A percentile compares a stretch with the other conserved stretches of the same genome.
Conservation (phyloP, 768 basidiomycete genomes). For the Leucosporidium yakuticum region DNA sequence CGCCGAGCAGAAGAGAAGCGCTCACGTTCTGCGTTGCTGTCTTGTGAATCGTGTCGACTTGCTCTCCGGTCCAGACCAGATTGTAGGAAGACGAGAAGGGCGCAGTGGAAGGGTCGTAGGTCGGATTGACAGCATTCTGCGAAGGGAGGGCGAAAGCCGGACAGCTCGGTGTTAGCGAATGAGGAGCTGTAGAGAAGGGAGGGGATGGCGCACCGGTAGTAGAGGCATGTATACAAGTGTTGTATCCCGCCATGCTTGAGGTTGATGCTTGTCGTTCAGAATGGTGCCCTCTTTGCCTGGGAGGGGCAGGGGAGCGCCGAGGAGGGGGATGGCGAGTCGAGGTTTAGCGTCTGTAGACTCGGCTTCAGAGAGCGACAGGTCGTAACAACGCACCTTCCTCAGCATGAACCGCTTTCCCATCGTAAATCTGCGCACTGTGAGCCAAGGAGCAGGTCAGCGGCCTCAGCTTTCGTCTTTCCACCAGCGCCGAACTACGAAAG, state of each 20-base stretch:
- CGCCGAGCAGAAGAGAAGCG: not conserved
- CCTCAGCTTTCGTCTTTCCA: no score
- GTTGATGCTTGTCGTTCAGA: not conserved
- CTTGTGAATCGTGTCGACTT: not conserved
- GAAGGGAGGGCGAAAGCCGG: not conserved
- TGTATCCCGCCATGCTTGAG: not conserved
- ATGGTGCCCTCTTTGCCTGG: not conserved
- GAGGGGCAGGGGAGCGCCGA: not conserved
- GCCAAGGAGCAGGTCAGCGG: no score
- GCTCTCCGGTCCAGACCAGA: not conserved
- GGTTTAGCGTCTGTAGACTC: no score
- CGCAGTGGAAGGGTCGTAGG: not conserved
- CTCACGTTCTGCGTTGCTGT: not conserved
- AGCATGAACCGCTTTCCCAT: not conserved
- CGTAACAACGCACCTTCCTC: not conserved
- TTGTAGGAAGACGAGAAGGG: not conserved
- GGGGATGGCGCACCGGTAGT: not conserved
- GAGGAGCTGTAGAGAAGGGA: not conserved
- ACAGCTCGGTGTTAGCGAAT: not conserved
- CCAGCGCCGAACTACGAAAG: no score
- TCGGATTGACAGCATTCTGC: not conserved
- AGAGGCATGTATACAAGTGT: not conserved
- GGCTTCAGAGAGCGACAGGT: no score
- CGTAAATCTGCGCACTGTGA: not conserved
- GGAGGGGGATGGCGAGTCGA: no score